Base-by-base conservation (phyloP, 2,329 filamentous ascomycete genomes). In the Chaetomiaceae sp. region DNA sequence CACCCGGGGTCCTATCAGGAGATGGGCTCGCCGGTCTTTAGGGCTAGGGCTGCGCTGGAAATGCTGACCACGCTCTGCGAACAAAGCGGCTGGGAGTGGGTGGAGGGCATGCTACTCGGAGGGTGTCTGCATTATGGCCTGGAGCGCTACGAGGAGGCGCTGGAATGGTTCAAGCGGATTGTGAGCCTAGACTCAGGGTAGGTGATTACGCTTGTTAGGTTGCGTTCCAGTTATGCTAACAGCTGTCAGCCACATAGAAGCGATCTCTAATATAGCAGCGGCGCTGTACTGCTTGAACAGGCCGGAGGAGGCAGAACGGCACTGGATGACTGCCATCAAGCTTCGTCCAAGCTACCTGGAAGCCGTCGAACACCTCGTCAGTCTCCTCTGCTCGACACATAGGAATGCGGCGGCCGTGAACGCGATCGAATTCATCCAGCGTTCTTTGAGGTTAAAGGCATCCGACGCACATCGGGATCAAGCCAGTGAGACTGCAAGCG, bases 101-200 rank as follows among this genome's bases (percentile, higher is more conserved):
- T 90, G 48, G 92, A 97, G 65, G 94, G 94, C 2, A 91, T 97
- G 75, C 75, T 97, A 34, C 75, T 97, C 6, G 90, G 88, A 34
- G 94, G 94, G 2, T 97, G 94, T 71, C 75, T 99, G 53, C 86
- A 92, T 45, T 97, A 97, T 71, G 91, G 89, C 7, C 73, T 97
- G 13, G 89, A 90, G 57, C 84, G 89, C 65, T 95, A 94, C 65
- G 80, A 87, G 57, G 86, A 89, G 58, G 86, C 88, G 14, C 69
- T 87, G 42, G 79, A 84, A 55, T 90, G 85, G 85, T 92, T 90
- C 67, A 81, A 78, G 54, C 82, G 84, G 58, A 80, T 85, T 55
- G 71, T 78, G 37, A 69, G 70, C 38, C 61, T 85, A 47, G 78
- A 85, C 63, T 68, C 76, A 42, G 78, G 73, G 81, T 84, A 71